These are phyloP conservation scores for Nicotiana knightiana DNA, from an alignment of 257 asterid species.

Conservation along the genomic window DNA sequence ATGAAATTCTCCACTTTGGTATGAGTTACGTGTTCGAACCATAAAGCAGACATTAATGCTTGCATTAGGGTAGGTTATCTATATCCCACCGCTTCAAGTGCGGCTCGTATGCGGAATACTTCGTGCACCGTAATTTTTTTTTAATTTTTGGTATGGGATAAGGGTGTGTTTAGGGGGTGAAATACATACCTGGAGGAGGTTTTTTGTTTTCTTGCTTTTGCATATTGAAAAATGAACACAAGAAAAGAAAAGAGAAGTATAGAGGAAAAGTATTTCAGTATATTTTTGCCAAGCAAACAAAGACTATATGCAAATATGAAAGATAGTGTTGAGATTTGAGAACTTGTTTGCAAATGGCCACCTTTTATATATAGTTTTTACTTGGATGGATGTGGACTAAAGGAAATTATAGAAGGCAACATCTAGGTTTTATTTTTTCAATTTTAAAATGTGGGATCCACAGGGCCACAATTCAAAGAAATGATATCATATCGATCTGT, in stretches of 20 bases:
- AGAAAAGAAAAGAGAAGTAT: not conserved
- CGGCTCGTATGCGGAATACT: too few species aligned
- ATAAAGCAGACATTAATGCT: too few species aligned
- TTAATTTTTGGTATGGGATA: not conserved
- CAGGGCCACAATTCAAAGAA: not conserved
- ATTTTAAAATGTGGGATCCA: not conserved
- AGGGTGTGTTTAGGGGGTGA: constrained; percentile 8
- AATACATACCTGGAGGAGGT: constrained; percentile 42
- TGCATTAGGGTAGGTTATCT: too few species aligned
- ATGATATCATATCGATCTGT: not conserved
- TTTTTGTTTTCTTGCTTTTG: constrained; percentile 23
- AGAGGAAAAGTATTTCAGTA: not conserved
- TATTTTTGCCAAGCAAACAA: not conserved
- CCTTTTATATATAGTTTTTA: constrained; percentile 3
- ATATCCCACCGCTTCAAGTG: too few species aligned
- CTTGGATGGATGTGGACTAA: not conserved
- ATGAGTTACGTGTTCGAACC: too few species aligned
- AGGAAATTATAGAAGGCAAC: not conserved
- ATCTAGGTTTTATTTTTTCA: not conserved
- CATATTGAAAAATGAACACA: constrained; percentile 27
- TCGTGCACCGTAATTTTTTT: too few species aligned
- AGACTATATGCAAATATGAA: too few species aligned
- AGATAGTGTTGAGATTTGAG: not conserved
- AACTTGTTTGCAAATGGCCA: not conserved
- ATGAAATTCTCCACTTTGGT: too few species aligned